Base-by-base conservation (phyloP, 306 rosid species). In the Cucurbita argyrosperma region DNA sequence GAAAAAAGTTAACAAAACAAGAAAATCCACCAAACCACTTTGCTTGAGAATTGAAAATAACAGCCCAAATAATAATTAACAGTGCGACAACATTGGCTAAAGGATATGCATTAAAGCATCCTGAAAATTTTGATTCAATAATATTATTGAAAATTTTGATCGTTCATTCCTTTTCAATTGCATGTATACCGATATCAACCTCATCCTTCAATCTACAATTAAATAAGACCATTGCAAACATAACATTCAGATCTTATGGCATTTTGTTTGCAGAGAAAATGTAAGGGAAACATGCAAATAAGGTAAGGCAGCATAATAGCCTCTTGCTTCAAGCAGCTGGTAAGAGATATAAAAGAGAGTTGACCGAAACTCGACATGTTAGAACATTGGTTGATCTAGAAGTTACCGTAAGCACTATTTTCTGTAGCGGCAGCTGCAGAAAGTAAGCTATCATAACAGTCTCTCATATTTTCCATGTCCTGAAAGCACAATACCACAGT, bases 381-480 rank as follows among this genome's bases (percentile, higher is more conserved):
- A 16, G 59, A 70, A 50, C 6, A 50, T 30, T 50, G 21, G 15
- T 70, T 30, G 45, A 50, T 70, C 30, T 14, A 70, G 8, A 50
- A 8, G n/a, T 72, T 83, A 91, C 98, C 98, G 54, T 87, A 93
- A 76, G 98, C 96, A 72, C 98, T 88, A 80, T 90, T 93, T 70
- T 91, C 87, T 10, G 98, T 93, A 42, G 98, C 98, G 5, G 96
- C 98, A 10, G 98, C 96, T 5, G 98, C 93, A 53, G 98, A 86
- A 79, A 90, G 96, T 76, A 93, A 86, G 86, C 90, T 80, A 74
- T 90, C 98, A 43, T 93, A 93, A 83, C 98, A 93, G 65, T 93
- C 96, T 62, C 90, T 85, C 93, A 93, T 92, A 57, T 88, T 96
- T 75, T 84, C 84, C 96, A 92, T 82, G 55, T 87, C 96, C 98